Evolutionary conservation across 306 rosid genomes (phyloP), one percentile per base, ranked within the genome.

Genomic region (Lagenaria siceraria): DNA sequence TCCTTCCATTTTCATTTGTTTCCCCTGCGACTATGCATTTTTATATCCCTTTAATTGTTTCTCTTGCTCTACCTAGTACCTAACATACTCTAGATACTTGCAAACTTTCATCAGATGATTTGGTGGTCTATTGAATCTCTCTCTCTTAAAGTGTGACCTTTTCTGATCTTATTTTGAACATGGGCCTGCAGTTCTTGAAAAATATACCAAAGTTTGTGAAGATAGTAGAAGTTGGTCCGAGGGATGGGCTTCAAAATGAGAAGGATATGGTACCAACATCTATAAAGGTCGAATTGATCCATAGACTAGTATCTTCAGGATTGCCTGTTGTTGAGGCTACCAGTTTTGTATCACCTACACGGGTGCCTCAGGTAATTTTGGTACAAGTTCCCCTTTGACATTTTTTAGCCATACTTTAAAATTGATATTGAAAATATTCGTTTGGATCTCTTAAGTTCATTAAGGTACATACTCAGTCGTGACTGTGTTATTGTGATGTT

Each of bases 221-320:
- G 86, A 93, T 93, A 75, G 98, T 91, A 75, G 98, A 91, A 91
- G 98, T 91, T 81, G 98, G 98, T 81, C 97, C 97, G 79, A 93
- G 98, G 81, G 98, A 93, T 70, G 98, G 98, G 77, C 90, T 93
- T 15, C 98, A 93, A 78, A 93, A 93, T 82, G 98, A 93, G 87
- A 91, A 89, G 89, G 81, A 86, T 82, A 81, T 79, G 82, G 93
- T 93, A 33, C 87, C 98, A 58, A 82, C 97, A 8, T 61, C 83
- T 79, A 83, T 87, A 61, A 91, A 93, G 92, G 64, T 93, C 55
- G 96, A 91, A 83, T 81, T 93, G 90, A 91, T 93, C 74, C 85
- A 78, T 49, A 91, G 84, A 82, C 84, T 93, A 69, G 97, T 91
- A 70, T 85, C 92, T 40, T 82, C 85, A 63, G 98, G 97, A 58